Evolutionary conservation across 805 yeast species (phyloP).

Genomic region (Yamadazyma scolyti): DNA sequence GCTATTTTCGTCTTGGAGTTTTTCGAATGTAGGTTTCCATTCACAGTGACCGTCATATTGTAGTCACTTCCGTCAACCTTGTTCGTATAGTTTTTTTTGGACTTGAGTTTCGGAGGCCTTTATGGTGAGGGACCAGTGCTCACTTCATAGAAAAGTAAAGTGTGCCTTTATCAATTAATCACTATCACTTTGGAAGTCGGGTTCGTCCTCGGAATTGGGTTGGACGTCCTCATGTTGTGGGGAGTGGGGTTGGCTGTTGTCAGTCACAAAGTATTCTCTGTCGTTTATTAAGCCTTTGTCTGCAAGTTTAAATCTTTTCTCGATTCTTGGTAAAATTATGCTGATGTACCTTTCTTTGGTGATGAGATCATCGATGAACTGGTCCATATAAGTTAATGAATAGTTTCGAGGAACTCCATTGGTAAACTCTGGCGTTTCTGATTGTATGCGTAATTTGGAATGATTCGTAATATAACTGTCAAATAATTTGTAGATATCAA

Average conservation of each 20-base stretch:
- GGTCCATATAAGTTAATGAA: conserved; percentile 58
- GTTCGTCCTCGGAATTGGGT: neutral
- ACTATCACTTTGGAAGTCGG: conserved; percentile 34
- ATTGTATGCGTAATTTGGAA: conserved; percentile 54
- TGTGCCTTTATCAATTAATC: conserved; percentile 21
- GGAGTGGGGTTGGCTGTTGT: neutral
- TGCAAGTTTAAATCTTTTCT: conserved; percentile 35
- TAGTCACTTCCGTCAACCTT: no score
- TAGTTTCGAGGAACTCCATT: conserved; percentile 29
- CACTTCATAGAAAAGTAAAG: no score
- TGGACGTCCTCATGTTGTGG: conserved; percentile 3
- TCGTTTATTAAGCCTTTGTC: conserved; percentile 39
- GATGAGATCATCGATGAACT: conserved; percentile 61
- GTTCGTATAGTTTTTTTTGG: neutral
- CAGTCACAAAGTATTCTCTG: conserved; percentile 29
- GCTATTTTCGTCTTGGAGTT: conserved; percentile 34
- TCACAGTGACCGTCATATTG: conserved; percentile 6
- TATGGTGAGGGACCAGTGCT: no score
- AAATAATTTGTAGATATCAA: conserved; percentile 45
- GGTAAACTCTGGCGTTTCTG: conserved; percentile 21
- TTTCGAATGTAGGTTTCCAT: conserved; percentile 11
- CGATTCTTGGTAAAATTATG: conserved; percentile 65
- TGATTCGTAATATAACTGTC: conserved; percentile 62
- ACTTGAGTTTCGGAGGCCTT: no score
- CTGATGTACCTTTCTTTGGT: conserved; percentile 63